Evolutionary conservation across 768 basidiomycete genomes (phyloP).

Genomic region (Solioccasus polychromus): DNA sequence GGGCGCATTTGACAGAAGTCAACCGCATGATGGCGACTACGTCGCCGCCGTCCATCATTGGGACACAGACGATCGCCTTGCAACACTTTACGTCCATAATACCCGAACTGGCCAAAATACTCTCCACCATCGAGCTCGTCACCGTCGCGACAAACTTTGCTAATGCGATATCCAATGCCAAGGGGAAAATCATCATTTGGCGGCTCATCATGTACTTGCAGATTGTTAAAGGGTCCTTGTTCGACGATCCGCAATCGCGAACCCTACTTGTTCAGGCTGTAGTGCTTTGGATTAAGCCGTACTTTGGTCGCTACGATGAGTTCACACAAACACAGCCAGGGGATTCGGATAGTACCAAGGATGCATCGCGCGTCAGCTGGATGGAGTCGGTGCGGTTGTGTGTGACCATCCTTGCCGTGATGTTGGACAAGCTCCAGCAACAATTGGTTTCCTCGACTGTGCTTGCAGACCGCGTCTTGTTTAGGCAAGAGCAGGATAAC

Average conservation of each 20-base stretch:
- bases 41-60: conserved; percentile 83
- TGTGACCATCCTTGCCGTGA: conserved; percentile 83
- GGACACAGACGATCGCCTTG: conserved; percentile 91
- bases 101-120: conserved; percentile 82
- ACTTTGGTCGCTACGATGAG: conserved; percentile 91
- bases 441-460: conserved; percentile 68
- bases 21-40: conserved; percentile 85
- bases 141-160: conserved; percentile 85
- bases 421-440: conserved; percentile 87
- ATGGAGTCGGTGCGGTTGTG: conserved; percentile 88
- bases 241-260: conserved; percentile 78
- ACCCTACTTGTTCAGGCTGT: conserved; percentile 81
- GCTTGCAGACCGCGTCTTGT: conserved; percentile 54
- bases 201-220: conserved; percentile 93
- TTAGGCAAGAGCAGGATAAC: conserved; percentile 86
- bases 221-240: conserved; percentile 83
- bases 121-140: conserved; percentile 78
- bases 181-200: conserved; percentile 89
- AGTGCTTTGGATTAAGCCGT: conserved; percentile 91
- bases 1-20: conserved; percentile 72
- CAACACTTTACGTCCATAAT: conserved; percentile 92
- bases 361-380: conserved; percentile 82
- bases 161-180: conserved; percentile 70
- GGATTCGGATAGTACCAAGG: conserved; percentile 65
- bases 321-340: conserved; percentile 57